Conservation (phyloP, 176 grass and related monocot species). For the Areca catechu region DNA sequence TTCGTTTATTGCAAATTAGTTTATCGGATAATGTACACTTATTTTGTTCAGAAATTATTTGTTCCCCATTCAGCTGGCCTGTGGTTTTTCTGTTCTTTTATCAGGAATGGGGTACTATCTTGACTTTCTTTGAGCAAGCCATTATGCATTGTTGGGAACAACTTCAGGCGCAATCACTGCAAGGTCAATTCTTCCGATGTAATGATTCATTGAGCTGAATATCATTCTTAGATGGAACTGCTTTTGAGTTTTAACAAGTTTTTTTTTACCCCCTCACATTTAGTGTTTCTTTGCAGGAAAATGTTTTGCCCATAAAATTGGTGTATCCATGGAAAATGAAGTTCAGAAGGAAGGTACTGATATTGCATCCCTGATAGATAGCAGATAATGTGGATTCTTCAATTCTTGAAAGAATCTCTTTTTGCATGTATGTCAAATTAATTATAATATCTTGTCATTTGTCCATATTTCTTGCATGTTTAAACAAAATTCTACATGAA, state of each 20-base stretch:
- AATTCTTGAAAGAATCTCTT: not conserved
- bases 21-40: too few relatives aligned
- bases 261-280: not conserved
- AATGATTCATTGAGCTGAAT: too few relatives aligned
- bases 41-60: too few relatives aligned
- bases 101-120: constrained; percentile 69
- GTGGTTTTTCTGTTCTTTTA: constrained; percentile 6
- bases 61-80: too few relatives aligned
- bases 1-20: too few relatives aligned
- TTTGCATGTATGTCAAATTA: too few relatives aligned
- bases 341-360: constrained; percentile 31
- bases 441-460: too few relatives aligned
- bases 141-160: constrained; percentile 59
- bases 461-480: too few relatives aligned
- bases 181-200: constrained; percentile 44
- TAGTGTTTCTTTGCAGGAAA: constrained; percentile 25
- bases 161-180: constrained; percentile 18
- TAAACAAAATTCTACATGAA: too few relatives aligned
- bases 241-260: not conserved
- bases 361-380: not conserved
- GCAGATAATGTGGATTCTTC: not conserved
- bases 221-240: too few relatives aligned
- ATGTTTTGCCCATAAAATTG: constrained; percentile 16
- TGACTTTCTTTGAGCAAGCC: constrained; percentile 77
- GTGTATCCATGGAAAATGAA: constrained; percentile 28